Evolutionary conservation across 148 eudicot genomes (phyloP).

Genomic region (Rhododendron griersonianum): DNA sequence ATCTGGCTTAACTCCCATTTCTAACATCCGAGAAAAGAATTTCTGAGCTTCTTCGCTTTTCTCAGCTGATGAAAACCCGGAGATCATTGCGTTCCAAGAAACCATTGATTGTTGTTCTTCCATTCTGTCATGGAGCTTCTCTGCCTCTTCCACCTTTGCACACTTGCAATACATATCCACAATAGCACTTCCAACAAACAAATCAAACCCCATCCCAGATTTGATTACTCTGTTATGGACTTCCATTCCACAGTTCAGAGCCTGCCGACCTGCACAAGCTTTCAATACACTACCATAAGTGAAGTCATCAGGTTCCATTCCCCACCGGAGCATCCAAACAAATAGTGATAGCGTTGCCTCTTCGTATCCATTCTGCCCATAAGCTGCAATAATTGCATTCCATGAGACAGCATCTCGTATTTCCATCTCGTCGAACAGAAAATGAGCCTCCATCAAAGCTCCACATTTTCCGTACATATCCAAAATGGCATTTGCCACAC

Average conservation of each 20-base stretch:
- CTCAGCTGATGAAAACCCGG: slow-evolving; percentile 56
- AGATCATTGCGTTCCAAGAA: slow-evolving; percentile 88
- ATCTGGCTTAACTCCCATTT: slow-evolving; percentile 67
- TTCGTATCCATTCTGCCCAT: slow-evolving; percentile 65
- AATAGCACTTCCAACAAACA: slow-evolving; percentile 77
- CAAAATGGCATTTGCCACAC: slow-evolving; percentile 79
- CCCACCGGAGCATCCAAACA: slow-evolving; percentile 55
- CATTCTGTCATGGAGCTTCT: slow-evolving; percentile 69
- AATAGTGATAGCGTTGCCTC: slow-evolving; percentile 50
- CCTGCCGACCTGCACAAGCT: slow-evolving; percentile 56
- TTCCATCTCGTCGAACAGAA: slow-evolving; percentile 65
- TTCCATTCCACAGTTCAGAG: slow-evolving; percentile 49
- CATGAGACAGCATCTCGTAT: slow-evolving; percentile 77
- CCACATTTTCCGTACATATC: slow-evolving; percentile 98
- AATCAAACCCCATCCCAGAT: slow-evolving; percentile 70
- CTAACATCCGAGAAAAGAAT: slow-evolving; percentile 60
- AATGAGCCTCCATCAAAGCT: slow-evolving; percentile 48
- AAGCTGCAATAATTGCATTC: slow-evolving; percentile 83
- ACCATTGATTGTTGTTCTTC: slow-evolving; percentile 56
- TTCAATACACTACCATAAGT: slow-evolving; percentile 90
- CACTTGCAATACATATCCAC: slow-evolving; percentile 96
- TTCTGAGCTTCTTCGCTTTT: slow-evolving; percentile 78
- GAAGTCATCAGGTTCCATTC: slow-evolving; percentile 79
- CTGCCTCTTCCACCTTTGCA: slow-evolving; percentile 66
- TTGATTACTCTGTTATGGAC: slow-evolving; percentile 66